Conservation (phyloP, 345 rosid genomes). For the Cardamine occulta region DNA sequence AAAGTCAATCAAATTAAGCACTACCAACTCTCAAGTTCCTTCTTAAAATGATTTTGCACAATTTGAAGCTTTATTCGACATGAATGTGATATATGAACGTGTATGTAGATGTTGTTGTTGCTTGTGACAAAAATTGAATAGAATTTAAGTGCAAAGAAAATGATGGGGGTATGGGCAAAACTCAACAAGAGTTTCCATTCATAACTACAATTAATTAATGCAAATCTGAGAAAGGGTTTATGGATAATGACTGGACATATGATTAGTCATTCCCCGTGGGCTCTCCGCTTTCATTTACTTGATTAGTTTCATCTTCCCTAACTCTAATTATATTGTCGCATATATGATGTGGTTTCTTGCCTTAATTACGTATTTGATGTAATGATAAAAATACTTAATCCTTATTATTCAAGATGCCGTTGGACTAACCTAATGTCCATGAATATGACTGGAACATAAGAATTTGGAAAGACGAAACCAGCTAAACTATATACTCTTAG, state of each 20-base stretch:
- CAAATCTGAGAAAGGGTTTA: conserved; percentile 30
- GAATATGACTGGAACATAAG: conserved; percentile 24
- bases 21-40: conserved; percentile 20
- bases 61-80: conserved; percentile 9
- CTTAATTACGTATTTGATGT: conserved; percentile 3
- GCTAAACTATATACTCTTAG: not conserved
- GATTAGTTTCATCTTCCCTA: conserved; percentile 34
- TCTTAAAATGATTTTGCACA: conserved; percentile 18
- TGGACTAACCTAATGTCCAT: conserved; percentile 31
- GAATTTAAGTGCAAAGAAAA: conserved; percentile 23
- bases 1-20: conserved; percentile 19
- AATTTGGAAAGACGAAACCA: conserved; percentile 21
- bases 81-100: conserved; percentile 13
- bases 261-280: conserved; percentile 24
- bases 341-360: conserved; percentile 19
- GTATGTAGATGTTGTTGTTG: conserved; percentile 11
- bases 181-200: conserved; percentile 9
- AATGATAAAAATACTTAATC: not conserved
- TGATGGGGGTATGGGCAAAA: conserved; percentile 34
- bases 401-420: conserved; percentile 19
- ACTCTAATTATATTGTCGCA: conserved; percentile 28
- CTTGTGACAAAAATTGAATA: conserved; percentile 15
- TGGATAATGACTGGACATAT: conserved; percentile 26
- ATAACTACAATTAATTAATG: conserved; percentile 18
- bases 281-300: conserved; percentile 17